A percentile compares a stretch with the other conserved stretches of the same genome.
phyloP scores from a whole-genome alignment of 2,329 filamentous ascomycete genomes.

The Phyllosticta citriasiana region DNA sequence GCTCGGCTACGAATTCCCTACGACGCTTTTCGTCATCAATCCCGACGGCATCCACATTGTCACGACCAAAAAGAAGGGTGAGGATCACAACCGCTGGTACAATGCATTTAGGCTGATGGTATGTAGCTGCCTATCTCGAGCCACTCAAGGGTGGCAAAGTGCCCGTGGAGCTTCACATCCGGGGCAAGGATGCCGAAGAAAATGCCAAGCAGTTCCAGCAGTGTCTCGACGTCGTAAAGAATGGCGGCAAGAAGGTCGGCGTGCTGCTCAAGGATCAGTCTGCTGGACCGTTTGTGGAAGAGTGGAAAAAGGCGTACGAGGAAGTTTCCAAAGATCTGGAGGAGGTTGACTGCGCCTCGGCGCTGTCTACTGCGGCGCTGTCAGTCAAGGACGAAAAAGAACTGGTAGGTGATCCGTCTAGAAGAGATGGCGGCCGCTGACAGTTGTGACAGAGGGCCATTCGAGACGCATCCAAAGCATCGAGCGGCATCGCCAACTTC shows the following conservation, averaged over 20 bases:
- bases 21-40: constrained; percentile 88
- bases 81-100: constrained; percentile 11
- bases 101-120: constrained; percentile 24
- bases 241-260: constrained; percentile 86
- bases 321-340: constrained; percentile 71
- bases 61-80: constrained; percentile 96
- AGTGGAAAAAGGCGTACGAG: constrained; percentile 84
- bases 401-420: constrained; percentile 42
- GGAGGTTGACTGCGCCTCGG: constrained; percentile 74
- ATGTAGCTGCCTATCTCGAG: constrained; percentile 79
- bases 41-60: constrained; percentile 81
- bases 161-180: constrained; percentile 81
- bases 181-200: constrained; percentile 82
- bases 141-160: constrained; percentile 86
- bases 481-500: constrained; percentile 83
- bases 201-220: constrained; percentile 86
- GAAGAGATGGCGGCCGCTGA: not conserved
- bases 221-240: constrained; percentile 78
- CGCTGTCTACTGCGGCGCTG: constrained; percentile 74
- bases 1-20: constrained; percentile 95
- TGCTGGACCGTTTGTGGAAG: constrained; percentile 81
- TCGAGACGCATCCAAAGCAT: constrained; percentile 87
- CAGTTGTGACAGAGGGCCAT: constrained; percentile 57
- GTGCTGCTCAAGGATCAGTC: constrained; percentile 76
- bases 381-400: constrained; percentile 93